Evolutionary conservation across 176 grass and related monocot genomes (phyloP), one percentile per base, ranked within the genome.

Genomic region (Aegilops sharonensis): DNA sequence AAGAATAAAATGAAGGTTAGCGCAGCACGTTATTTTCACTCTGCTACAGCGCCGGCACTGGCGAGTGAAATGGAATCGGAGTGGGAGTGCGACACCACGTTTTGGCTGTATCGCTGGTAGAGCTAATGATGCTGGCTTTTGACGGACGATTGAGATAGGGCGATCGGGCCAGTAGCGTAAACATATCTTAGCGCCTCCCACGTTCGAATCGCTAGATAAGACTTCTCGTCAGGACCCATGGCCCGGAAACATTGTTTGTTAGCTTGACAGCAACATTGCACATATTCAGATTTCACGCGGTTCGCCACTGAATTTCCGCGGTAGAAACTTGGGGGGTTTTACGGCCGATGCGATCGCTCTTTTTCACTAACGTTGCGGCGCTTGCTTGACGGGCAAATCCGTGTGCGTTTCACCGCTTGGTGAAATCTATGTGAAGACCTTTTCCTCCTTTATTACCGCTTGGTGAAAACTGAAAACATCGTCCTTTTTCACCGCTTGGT

Each of bases 121-220:
- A 80, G 30, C 84, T 64, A 84, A 87, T 77, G 81, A 91, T 88
- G 81, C 68, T 30, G 48, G 76, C 85, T 84, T 91, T 91, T 91
- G 85, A 91, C 85, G 75, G 27, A 10, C 34, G 84, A 5, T 21
- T 11, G 64, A 67, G 72, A 64, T 36, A 21, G 77, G 12, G 21
- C 14, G 72, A 64, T 11, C 15, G 64, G 64, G 54, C 40, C 64
- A 24, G 60, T 54, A 31, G 85, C 67, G 36, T 79, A 64, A 77
- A 30, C 68, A 81, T 32, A 91, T 91, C 85, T 88, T 81, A 77
- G 81, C 85, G 77, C 75, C 64, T 81, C 84, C 62, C 68, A 50
- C 47, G 61, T 52, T 69, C 77, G 89, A 75, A 88, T 91, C 89
- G 68, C 20, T 2, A 9, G 89, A 84, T 24, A 43, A 18, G 85